Evolutionary conservation across 2,329 filamentous ascomycete species (phyloP).

Genomic region (Aspergillus proliferans): DNA sequence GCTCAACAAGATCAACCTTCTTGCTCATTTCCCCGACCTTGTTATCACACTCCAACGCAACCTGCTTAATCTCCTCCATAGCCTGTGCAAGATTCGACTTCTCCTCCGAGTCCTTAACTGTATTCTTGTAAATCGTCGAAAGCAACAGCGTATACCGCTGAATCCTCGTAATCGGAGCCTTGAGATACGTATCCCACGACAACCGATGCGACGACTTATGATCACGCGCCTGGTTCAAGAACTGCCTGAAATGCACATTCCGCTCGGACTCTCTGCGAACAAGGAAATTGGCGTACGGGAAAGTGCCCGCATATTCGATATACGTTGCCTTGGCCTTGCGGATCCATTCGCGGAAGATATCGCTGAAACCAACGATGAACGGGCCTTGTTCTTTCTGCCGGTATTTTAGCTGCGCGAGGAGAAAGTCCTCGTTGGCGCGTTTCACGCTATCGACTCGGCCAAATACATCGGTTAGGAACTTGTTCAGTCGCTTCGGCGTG

Average conservation of each 20-base stretch:
- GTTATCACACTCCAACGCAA: conserved; percentile 83
- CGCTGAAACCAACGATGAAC: conserved; percentile 88
- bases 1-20: conserved; percentile 80
- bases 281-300: conserved; percentile 74
- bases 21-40: conserved; percentile 89
- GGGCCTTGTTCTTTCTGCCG: conserved; percentile 94
- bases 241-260: conserved; percentile 80
- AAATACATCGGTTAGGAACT: conserved; percentile 80
- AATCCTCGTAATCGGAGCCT: conserved; percentile 84
- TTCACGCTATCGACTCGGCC: conserved; percentile 84
- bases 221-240: conserved; percentile 71
- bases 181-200: conserved; percentile 91
- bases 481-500: conserved; percentile 66
- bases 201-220: conserved; percentile 76
- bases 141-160: conserved; percentile 85
- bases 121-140: conserved; percentile 75
- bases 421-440: conserved; percentile 84
- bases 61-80: conserved; percentile 83
- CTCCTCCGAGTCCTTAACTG: conserved; percentile 77
- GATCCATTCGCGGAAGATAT: conserved; percentile 98
- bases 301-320: conserved; percentile 83
- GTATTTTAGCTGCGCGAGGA: conserved; percentile 91
- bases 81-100: conserved; percentile 77
- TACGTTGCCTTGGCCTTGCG: conserved; percentile 85
- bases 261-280: conserved; percentile 77